A percentile compares a stretch with the other conserved stretches of the same genome.
These are phyloP conservation scores for Septoria linicola DNA, from an alignment of 2,329 filamentous ascomycete genomes.

Conservation along the genomic window DNA sequence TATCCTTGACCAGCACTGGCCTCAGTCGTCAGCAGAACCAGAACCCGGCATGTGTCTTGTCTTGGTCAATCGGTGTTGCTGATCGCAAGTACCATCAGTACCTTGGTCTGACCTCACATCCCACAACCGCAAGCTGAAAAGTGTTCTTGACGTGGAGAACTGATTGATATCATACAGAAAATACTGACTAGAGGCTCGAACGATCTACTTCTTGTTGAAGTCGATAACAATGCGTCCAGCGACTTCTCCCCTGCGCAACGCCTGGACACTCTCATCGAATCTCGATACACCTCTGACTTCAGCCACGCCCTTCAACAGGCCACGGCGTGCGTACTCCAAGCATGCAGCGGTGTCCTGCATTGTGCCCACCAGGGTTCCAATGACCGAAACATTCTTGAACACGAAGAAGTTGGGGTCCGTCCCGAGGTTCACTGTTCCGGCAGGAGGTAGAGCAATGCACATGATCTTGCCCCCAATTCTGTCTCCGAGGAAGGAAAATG, in stretches of 20 bases:
- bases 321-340: constrained; percentile 51
- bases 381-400: constrained; percentile 39
- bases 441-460: constrained; percentile 46
- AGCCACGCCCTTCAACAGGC: constrained; percentile 51
- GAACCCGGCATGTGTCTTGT: too few species aligned
- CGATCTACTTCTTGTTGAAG: constrained; percentile 47
- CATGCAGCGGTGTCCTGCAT: constrained; percentile 51
- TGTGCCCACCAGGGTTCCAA: constrained; percentile 46
- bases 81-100: too few species aligned
- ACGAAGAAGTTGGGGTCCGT: constrained; percentile 38
- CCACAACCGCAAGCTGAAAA: too few species aligned
- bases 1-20: too few species aligned
- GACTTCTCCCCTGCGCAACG: constrained; percentile 51
- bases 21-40: too few species aligned
- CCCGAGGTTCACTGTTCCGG: constrained; percentile 38
- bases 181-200: neutral
- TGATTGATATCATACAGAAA: neutral
- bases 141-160: too few species aligned
- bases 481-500: constrained; percentile 47
- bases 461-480: constrained; percentile 54
- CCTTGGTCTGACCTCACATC: too few species aligned
- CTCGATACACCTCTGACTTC: constrained; percentile 50
- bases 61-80: too few species aligned
- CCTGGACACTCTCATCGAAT: constrained; percentile 52
- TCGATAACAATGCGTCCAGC: constrained; percentile 55